Conservation (phyloP, 495 filamentous ascomycete genomes). For the Xylaria venustula region DNA sequence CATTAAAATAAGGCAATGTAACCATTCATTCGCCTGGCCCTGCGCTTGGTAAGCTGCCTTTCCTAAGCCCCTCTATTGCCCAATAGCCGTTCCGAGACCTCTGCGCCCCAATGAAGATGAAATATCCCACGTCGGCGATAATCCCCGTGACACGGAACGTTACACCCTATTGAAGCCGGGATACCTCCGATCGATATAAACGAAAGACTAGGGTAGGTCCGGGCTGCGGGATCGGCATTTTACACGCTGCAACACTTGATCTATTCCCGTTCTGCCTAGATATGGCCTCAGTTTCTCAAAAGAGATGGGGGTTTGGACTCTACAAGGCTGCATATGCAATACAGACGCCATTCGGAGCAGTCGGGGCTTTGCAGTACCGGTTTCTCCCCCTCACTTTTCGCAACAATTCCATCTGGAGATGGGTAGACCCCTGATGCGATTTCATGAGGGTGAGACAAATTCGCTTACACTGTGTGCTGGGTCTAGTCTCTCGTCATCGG, state of each 20-base stretch:
- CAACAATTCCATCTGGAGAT: background rate
- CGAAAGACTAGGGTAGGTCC: slow-evolving; percentile 12
- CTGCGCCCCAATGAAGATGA: slow-evolving; percentile 3
- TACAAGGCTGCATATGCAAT: background rate
- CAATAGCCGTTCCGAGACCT: background rate
- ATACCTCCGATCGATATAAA: slow-evolving; percentile 7
- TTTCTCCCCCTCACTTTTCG: background rate
- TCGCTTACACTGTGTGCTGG: slow-evolving; percentile 6
- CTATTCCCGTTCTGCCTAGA: background rate
- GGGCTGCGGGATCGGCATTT: slow-evolving; percentile 7
- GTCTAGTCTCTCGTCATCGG: background rate
- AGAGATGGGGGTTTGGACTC: background rate
- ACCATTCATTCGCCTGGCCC: slow-evolving; percentile 6
- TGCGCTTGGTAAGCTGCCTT: slow-evolving; percentile 6
- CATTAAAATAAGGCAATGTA: background rate
- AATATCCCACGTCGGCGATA: background rate
- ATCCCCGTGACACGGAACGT: slow-evolving; percentile 2
- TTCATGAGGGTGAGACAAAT: background rate
- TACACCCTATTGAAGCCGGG: slow-evolving; percentile 7
- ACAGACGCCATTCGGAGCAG: background rate
- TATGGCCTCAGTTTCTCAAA: background rate
- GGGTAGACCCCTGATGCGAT: background rate
- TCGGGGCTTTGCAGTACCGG: too few species aligned
- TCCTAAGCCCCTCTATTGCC: background rate
- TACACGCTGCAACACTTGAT: background rate